Evolutionary conservation across 2,329 filamentous ascomycete species (phyloP).

Genomic region (Nigrospora osmanthi): DNA sequence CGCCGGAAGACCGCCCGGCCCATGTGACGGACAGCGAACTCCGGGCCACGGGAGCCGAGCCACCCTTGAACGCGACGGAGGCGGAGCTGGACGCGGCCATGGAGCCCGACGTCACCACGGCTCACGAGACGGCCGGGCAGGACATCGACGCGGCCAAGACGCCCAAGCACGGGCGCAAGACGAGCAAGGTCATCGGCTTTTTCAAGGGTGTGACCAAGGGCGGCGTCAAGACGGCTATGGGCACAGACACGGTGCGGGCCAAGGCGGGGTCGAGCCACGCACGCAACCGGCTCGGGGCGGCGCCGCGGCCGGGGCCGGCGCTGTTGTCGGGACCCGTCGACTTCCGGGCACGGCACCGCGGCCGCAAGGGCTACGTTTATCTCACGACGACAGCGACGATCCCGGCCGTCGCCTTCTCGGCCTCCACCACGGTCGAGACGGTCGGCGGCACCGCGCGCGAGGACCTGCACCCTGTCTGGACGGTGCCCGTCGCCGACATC

Average conservation of each 20-base stretch:
- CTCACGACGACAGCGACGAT: conserved; percentile 60
- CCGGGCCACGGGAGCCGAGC: conserved; percentile 34
- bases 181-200: conserved; percentile 47
- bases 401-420: conserved; percentile 60
- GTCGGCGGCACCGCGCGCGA: conserved; percentile 52
- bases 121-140: conserved; percentile 28
- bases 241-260: conserved; percentile 64
- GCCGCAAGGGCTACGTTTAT: conserved; percentile 65
- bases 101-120: conserved; percentile 29
- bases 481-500: conserved; percentile 63
- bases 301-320: conserved; percentile 40
- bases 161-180: conserved; percentile 28
- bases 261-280: conserved; percentile 52
- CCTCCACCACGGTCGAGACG: conserved; percentile 44
- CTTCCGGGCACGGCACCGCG: conserved; percentile 66
- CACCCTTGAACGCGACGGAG: conserved; percentile 51
- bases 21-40: conserved; percentile 38
- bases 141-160: conserved; percentile 40
- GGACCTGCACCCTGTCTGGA: conserved; percentile 57
- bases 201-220: conserved; percentile 66
- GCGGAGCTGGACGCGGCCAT: conserved; percentile 61
- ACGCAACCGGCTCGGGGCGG: conserved; percentile 63
- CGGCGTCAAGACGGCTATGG: conserved; percentile 63
- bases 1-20: conserved; percentile 27
- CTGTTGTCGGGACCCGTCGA: conserved; percentile 59